Evolutionary conservation across 2,329 filamentous ascomycete species (phyloP).

Genomic region (Penicillium crustosum): DNA sequence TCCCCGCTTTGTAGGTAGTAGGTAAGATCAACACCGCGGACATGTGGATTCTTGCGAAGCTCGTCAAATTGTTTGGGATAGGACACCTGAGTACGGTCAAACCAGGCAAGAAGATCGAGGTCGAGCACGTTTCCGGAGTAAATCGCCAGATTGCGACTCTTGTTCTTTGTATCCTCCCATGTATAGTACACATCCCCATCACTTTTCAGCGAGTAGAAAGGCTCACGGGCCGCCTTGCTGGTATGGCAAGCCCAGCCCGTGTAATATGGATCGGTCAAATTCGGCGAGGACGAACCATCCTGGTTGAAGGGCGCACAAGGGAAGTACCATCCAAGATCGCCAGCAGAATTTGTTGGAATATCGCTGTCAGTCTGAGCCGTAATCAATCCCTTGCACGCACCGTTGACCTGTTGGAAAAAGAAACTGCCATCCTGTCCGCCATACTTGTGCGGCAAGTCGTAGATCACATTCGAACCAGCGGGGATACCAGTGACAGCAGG

Average conservation of each 20-base stretch:
- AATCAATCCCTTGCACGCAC: slow-evolving; percentile 89
- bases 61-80: slow-evolving; percentile 77
- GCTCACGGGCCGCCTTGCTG: slow-evolving; percentile 61
- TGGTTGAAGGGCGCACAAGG: slow-evolving; percentile 90
- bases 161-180: slow-evolving; percentile 91
- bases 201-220: slow-evolving; percentile 71
- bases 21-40: slow-evolving; percentile 85
- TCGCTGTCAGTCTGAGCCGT: slow-evolving; percentile 62
- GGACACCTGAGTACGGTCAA: slow-evolving; percentile 76
- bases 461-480: slow-evolving; percentile 74
- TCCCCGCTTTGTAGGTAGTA: slow-evolving; percentile 75
- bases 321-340: slow-evolving; percentile 92
- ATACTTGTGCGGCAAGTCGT: slow-evolving; percentile 76
- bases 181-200: slow-evolving; percentile 91
- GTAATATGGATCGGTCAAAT: slow-evolving; percentile 73
- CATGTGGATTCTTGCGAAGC: slow-evolving; percentile 67
- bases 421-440: slow-evolving; percentile 94
- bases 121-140: slow-evolving; percentile 95
- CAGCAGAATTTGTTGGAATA: slow-evolving; percentile 71
- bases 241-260: slow-evolving; percentile 89
- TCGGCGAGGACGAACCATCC: slow-evolving; percentile 79
- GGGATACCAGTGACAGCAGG: slow-evolving; percentile 78
- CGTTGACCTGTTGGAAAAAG: slow-evolving; percentile 97
- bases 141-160: slow-evolving; percentile 83
- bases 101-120: slow-evolving; percentile 83